Percentiles rank a stretch among this genome's conserved stretches.
These are phyloP conservation scores for Dipteronia dyeriana DNA, from an alignment of 345 rosid species.

Conservation along the genomic window DNA sequence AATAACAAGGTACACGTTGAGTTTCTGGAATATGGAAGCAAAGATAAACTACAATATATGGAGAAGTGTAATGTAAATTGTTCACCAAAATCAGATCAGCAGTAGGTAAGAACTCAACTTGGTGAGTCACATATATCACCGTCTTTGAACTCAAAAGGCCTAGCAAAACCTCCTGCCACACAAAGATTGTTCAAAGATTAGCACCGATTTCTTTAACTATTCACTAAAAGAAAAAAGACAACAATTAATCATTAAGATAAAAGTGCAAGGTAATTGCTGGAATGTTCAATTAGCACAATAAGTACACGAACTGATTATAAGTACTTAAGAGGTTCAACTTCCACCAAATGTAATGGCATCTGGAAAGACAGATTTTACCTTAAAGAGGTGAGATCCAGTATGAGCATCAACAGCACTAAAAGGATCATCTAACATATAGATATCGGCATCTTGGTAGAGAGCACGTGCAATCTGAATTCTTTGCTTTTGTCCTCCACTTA, in stretches of 20 bases:
- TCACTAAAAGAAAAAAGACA: too few relatives aligned
- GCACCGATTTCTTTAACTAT: too few relatives aligned
- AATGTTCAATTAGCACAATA: too few relatives aligned
- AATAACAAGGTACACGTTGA: neutral
- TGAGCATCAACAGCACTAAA: slow-evolving; percentile 52
- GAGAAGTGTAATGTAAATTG: neutral
- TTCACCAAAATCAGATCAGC: slow-evolving; percentile 69
- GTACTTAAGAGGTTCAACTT: too few relatives aligned
- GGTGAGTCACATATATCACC: slow-evolving; percentile 67
- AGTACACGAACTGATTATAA: too few relatives aligned
- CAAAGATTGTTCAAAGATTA: too few relatives aligned
- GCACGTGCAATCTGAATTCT: slow-evolving; percentile 48
- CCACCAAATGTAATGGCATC: neutral
- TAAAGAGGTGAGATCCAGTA: slow-evolving; percentile 38
- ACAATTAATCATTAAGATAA: too few relatives aligned
- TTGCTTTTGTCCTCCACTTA: slow-evolving; percentile 33
- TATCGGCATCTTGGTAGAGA: slow-evolving; percentile 43
- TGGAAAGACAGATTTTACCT: slow-evolving; percentile 14
- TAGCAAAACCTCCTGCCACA: slow-evolving; percentile 54
- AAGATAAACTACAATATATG: neutral
- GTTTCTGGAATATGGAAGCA: neutral
- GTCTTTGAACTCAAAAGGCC: slow-evolving; percentile 52
- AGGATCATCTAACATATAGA: slow-evolving; percentile 50
- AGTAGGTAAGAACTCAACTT: slow-evolving; percentile 60
- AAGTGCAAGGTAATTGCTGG: too few relatives aligned